Evolutionary conservation across 1,139 yeast genomes (phyloP), one percentile per base, ranked within the genome.

Genomic region (Martiniozyma asiatica): DNA sequence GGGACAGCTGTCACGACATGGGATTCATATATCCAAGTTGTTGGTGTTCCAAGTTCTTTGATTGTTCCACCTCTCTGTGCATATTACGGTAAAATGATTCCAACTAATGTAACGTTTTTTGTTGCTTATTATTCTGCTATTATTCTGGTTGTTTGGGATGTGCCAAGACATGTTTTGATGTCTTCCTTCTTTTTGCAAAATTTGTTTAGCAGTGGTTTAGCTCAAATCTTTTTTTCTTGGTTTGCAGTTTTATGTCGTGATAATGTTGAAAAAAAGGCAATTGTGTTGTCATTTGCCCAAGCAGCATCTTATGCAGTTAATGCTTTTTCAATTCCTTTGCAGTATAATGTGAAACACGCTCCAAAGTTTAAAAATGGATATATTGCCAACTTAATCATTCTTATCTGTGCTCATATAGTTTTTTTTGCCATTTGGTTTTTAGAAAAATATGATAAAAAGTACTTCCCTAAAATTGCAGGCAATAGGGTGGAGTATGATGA

Each of bases 191-290:
- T 30, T n/a, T 4, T 35, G 14, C 22, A 22, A 21, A 14, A 21
- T 19, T 20, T 30, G 6, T 31, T 31, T 14, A 22, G 27, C 22
- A 29, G 24, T 26, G 42, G 42, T 11, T 20, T 38, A 15, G 35
- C 40, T 14, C 61, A 65, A 32, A 35, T 63, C 40, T 63, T 67
- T 14, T 67, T 63, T 33, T 51, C 71, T 3, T 70, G 75, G 76
- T 57, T 66, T 13, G 69, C 44, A 42, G 67, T 28, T 36, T 61
- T 30, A 40, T 68, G 24, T 50, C 54, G 14, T 43, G 53, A 24
- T 66, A 67, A 42, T 67, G 63, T 42, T 55, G 63, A 59, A 61
- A 65, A 45, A 48, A 73, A 37, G 59, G 64, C 42, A 37, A 56
- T 68, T 29, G 56, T 63, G 11, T 67, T 68, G 16, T 68, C 63